Evolutionary conservation across 1,139 yeast species (phyloP), one percentile per base, ranked within the genome.

Genomic region (Scheffersomyces lignicola): DNA sequence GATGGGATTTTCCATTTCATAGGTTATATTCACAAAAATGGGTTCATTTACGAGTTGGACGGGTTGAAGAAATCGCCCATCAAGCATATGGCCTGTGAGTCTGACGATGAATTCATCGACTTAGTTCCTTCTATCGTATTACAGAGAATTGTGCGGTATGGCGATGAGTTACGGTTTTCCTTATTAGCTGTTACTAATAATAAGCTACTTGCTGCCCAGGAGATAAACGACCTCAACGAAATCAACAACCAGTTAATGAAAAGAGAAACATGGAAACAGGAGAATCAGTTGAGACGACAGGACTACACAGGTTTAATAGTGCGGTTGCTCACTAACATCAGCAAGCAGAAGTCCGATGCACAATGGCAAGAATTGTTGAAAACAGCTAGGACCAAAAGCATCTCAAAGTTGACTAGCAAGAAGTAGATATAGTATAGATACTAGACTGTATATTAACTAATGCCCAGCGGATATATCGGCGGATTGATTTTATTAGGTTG

Each of bases 1-100:
- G 80, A 76, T 43, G 85, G 81, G 1, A 47, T 79, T 11, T 83
- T 70, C 57, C 89, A 82, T 50, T 82, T 80, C 47, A 65, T 81
- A 25, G 82, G 86, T 0, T 83, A 76, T 49, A 42, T 70, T 8
- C 68, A 66, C 23, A 56, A 62, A 29, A 56, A 72, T 38, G 80
- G 74, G 15, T 53, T 56, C 28, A 62, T 82, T n/a, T 78, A 78
- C 50, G 89, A 83, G 48, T 60, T 82, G 33, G 89, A 82, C 49
- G 89, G 89, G 1, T 64, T 82, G 34, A 78, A 76, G 41, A 64
- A 61, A n/a, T 69, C 56, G 35, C 87, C 88, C 1, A 78, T 82
- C 29, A 58, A 56, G 29, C 88, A 81, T 49, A 75, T 64, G 0
- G 52, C 41, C 5, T 73, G 80, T 45, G 39, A 37, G 3, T 45